Evolutionary conservation across 2,329 filamentous ascomycete genomes (phyloP), one percentile per base, ranked within the genome.

Genomic region (Myriosclerotinia curreyana): DNA sequence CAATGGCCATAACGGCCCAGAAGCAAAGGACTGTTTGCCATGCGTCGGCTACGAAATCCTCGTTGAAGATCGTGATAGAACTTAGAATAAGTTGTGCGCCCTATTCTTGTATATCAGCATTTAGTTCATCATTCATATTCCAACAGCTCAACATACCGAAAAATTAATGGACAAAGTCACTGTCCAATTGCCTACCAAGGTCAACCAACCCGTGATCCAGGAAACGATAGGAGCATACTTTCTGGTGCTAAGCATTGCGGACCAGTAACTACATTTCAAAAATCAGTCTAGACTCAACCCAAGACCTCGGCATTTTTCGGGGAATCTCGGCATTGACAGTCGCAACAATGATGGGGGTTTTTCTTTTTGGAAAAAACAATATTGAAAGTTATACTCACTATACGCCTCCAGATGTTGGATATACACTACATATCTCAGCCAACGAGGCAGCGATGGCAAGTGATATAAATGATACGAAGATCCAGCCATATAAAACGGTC

Each of bases 121-220:
- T 20, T 44, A 20, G 20, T 31, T 11, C 31, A 31, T 25, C 7
- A 17, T 48, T n/a, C 55, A 31, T 22, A 40, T 20, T 42, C 17
- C 15, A 5, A 25, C 22, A 20, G 44, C 11, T 62, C 25, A 36
- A 64, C 31, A 48, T 62, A 60, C 56, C 17, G 59, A 62, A 50
- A 65, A 62, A 48, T 58, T 62, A 40, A 91, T 90, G 48, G 80
- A 83, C 22, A 85, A 75, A 0, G 79, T 80, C 22, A 81, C 79
- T 34, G 87, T 90, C 87, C 87, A 91, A 74, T 91, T 91, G 0
- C 88, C 88, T 2, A 91, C 86, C 0, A 91, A 78, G 0, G 86
- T 89, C 62, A 89, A 74, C 87, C 88, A 91, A 17, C 88, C 88
- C 6, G 87, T 88, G 36, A 89, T 83, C 79, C 87, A 91, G 12